Percentiles rank a stretch among this genome's conserved stretches.
phyloP scores from a whole-genome alignment of 257 asterid genomes.

The Plantago ovata region DNA sequence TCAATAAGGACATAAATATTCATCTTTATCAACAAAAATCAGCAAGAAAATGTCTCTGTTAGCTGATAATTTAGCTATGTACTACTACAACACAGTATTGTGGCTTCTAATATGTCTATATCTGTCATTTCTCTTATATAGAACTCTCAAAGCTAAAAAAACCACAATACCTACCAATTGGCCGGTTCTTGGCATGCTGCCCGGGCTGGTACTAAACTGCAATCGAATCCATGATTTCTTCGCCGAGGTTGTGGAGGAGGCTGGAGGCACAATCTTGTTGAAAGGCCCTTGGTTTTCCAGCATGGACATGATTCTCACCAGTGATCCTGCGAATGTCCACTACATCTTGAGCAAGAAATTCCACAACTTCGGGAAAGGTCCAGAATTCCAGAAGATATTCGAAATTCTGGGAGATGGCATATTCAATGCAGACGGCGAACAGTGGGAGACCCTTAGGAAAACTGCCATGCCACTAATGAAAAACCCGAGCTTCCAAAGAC shows the following conservation, averaged over 20 bases:
- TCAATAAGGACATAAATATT: too few relatives aligned
- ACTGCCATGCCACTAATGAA: conserved; percentile 6
- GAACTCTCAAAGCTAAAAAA: background rate
- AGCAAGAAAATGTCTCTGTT: too few relatives aligned
- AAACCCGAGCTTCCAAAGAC: conserved; percentile 14
- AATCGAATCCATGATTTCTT: conserved; percentile 19
- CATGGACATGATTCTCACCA: conserved; percentile 29
- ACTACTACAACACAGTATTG: background rate
- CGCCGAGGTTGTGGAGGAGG: background rate
- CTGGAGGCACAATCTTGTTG: conserved; percentile 24
- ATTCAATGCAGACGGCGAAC: conserved; percentile 28
- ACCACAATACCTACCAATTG: conserved; percentile 20
- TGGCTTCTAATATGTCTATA: background rate
- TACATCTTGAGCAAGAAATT: conserved; percentile 33
- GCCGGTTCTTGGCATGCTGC: conserved; percentile 35
- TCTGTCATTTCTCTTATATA: background rate
- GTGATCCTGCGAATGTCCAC: conserved; percentile 38
- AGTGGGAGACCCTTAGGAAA: conserved; percentile 36
- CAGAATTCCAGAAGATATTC: conserved; percentile 28
- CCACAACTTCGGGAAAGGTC: conserved; percentile 31
- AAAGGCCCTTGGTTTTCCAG: conserved; percentile 30
- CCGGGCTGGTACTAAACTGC: conserved; percentile 9
- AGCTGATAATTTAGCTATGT: background rate
- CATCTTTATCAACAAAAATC: too few relatives aligned
- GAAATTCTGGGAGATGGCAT: conserved; percentile 37